Conservation (phyloP, 2,329 filamentous ascomycete species). For the Aspergillus sp. region DNA sequence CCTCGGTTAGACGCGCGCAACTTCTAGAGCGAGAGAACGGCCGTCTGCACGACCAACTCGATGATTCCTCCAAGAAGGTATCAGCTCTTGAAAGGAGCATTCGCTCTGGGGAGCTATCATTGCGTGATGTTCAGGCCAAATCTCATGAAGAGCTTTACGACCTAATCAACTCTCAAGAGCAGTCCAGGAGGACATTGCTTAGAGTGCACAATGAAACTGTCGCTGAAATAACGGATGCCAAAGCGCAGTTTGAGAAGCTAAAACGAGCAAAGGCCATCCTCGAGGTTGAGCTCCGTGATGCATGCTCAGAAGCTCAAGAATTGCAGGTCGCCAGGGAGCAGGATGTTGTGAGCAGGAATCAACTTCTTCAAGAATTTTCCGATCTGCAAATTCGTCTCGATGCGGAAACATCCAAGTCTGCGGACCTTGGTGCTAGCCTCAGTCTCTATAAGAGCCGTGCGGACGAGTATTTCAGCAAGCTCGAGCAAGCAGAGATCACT, state of each 20-base stretch:
- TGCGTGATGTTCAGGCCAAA: constrained; percentile 87
- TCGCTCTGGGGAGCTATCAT: constrained; percentile 79
- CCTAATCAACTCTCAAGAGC: constrained; percentile 87
- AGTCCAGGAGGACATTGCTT: constrained; percentile 77
- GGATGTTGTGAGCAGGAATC: constrained; percentile 80
- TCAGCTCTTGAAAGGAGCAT: constrained; percentile 85
- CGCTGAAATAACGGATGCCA: constrained; percentile 80
- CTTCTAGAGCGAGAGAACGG: constrained; percentile 92
- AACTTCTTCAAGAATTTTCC: constrained; percentile 87
- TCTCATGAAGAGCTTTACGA: constrained; percentile 94
- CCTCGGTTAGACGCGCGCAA: constrained; percentile 76
- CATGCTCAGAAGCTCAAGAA: constrained; percentile 79
- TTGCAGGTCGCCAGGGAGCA: constrained; percentile 77
- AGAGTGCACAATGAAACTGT: constrained; percentile 84
- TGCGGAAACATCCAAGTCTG: constrained; percentile 78
- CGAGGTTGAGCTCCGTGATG: constrained; percentile 85
- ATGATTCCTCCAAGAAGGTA: constrained; percentile 90
- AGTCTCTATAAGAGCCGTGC: constrained; percentile 87
- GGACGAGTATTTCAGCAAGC: constrained; percentile 94
- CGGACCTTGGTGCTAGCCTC: constrained; percentile 80
- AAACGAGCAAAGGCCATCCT: constrained; percentile 76
- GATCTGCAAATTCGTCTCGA: constrained; percentile 93
- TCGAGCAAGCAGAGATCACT: constrained; percentile 94
- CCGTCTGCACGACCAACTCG: constrained; percentile 87
- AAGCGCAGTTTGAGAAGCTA: constrained; percentile 81